Percentiles rank a stretch among this genome's conserved stretches.
phyloP scores from a whole-genome alignment of 1,139 yeast species.

The Sugiyamaella grinbergsii region DNA sequence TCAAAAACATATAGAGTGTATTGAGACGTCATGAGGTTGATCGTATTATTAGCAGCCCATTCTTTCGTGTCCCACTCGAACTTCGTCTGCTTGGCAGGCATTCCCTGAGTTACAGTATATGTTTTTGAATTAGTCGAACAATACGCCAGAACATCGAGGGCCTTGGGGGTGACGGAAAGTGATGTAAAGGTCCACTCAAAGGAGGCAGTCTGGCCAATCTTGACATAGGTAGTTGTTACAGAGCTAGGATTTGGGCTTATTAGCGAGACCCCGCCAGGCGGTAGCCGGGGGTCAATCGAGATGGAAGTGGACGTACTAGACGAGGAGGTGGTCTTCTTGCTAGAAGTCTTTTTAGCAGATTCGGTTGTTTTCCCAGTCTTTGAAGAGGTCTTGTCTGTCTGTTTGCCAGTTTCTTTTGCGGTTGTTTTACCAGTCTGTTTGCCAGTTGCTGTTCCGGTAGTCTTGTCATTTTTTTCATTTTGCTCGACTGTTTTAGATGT shows the following conservation, averaged over 20 bases:
- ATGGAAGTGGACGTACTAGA: slow-evolving; percentile 23
- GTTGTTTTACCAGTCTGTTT: slow-evolving; percentile 10
- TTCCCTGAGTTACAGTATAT: slow-evolving; percentile 43
- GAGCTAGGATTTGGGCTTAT: slow-evolving; percentile 42
- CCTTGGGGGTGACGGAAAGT: slow-evolving; percentile 42
- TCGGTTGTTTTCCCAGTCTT: slow-evolving; percentile 8
- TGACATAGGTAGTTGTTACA: slow-evolving; percentile 41
- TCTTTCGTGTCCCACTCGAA: slow-evolving; percentile 46
- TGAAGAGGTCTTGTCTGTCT: not conserved
- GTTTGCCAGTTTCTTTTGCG: not conserved
- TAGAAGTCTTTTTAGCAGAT: not conserved
- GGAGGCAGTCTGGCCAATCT: slow-evolving; percentile 46
- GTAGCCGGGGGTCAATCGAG: slow-evolving; percentile 41
- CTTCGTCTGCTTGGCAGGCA: slow-evolving; percentile 38
- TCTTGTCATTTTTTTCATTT: not conserved
- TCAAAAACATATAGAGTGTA: slow-evolving; percentile 45
- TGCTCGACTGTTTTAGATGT: not conserved
- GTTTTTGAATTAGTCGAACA: slow-evolving; percentile 44
- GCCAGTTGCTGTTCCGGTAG: slow-evolving; percentile 2
- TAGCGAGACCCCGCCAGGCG: slow-evolving; percentile 45
- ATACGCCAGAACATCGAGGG: slow-evolving; percentile 44
- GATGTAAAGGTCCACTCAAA: slow-evolving; percentile 47
- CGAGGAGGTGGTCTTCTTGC: not conserved
- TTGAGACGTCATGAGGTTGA: slow-evolving; percentile 40
- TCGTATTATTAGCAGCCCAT: slow-evolving; percentile 34